Percentiles rank a stretch among this genome's conserved stretches.
phyloP scores from a whole-genome alignment of 2,329 filamentous ascomycete genomes.

The Epichloe aotearoae region DNA sequence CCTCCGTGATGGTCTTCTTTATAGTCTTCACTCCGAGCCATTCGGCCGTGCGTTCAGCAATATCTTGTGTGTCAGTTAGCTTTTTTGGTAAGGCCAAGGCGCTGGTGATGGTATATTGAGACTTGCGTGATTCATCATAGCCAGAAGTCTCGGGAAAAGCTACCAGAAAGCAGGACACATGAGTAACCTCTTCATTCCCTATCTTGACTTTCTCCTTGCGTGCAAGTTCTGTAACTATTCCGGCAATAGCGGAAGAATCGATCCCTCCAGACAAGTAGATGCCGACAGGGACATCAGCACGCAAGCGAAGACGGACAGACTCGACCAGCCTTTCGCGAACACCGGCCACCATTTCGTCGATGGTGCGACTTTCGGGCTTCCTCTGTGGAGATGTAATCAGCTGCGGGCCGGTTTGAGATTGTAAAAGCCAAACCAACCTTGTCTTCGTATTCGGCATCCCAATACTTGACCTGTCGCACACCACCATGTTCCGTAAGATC shows the following conservation, averaged over 20 bases:
- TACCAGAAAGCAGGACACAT: slow-evolving; percentile 33
- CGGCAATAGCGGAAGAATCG: slow-evolving; percentile 34
- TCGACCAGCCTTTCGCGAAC: background rate
- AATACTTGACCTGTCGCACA: slow-evolving; percentile 32
- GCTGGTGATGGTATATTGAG: too few relatives aligned
- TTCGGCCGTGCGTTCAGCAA: slow-evolving; percentile 20
- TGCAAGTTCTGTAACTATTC: slow-evolving; percentile 40
- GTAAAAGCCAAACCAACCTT: slow-evolving; percentile 26
- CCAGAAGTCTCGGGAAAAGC: slow-evolving; percentile 23
- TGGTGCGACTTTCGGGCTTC: slow-evolving; percentile 26
- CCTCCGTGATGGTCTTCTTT: slow-evolving; percentile 16
- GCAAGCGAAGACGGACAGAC: background rate
- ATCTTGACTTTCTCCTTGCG: slow-evolving; percentile 30
- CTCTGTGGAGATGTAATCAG: slow-evolving; percentile 8
- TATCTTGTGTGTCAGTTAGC: slow-evolving; percentile 8
- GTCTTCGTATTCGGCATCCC: slow-evolving; percentile 38
- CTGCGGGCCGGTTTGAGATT: background rate
- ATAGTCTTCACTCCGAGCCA: slow-evolving; percentile 19
- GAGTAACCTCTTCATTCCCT: slow-evolving; percentile 25
- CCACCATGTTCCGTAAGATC: slow-evolving; percentile 21
- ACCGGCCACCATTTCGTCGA: slow-evolving; percentile 32
- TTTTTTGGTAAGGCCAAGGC: background rate
- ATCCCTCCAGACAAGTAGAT: background rate
- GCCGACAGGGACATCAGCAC: background rate
- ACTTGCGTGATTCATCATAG: background rate